Conservation (phyloP, 2,329 filamentous ascomycete species). For the Colletotrichum sp. region DNA sequence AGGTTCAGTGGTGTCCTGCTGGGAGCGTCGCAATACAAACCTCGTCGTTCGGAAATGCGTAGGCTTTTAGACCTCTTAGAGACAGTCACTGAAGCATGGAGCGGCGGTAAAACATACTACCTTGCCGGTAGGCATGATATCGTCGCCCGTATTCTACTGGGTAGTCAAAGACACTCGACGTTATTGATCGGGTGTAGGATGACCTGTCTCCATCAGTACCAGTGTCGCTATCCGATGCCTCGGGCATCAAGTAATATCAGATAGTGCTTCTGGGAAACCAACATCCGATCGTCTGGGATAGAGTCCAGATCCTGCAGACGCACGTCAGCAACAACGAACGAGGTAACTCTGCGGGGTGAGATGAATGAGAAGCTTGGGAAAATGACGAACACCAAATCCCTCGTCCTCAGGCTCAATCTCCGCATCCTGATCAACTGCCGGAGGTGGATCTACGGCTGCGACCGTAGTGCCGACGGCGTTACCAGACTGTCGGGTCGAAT, state of each 20-base stretch:
- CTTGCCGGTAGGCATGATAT: not conserved
- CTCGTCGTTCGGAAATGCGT: slow-evolving; percentile 42
- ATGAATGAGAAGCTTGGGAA: fast-evolving
- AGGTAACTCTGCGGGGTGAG: not conserved
- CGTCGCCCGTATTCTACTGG: not conserved
- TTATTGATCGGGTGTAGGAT: not conserved
- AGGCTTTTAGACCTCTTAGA: too few species aligned
- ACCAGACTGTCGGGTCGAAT: not conserved
- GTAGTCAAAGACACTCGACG: not conserved
- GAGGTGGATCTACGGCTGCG: not conserved
- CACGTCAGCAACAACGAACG: not conserved
- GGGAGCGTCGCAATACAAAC: not conserved
- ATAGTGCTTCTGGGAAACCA: not conserved
- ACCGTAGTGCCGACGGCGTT: not conserved
- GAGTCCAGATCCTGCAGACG: fast-evolving
- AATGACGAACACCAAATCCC: not conserved
- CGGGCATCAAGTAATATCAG: too few species aligned
- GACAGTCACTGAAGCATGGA: too few species aligned
- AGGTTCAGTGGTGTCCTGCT: not conserved
- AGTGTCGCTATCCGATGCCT: not conserved
- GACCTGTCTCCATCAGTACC: not conserved
- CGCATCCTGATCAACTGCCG: not conserved
- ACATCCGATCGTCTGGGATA: not conserved
- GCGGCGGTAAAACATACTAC: not conserved
- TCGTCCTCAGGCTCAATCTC: not conserved